These are phyloP conservation scores for Fusarium denticulatum DNA, from an alignment of 2,329 filamentous ascomycete species.

Conservation along the genomic window DNA sequence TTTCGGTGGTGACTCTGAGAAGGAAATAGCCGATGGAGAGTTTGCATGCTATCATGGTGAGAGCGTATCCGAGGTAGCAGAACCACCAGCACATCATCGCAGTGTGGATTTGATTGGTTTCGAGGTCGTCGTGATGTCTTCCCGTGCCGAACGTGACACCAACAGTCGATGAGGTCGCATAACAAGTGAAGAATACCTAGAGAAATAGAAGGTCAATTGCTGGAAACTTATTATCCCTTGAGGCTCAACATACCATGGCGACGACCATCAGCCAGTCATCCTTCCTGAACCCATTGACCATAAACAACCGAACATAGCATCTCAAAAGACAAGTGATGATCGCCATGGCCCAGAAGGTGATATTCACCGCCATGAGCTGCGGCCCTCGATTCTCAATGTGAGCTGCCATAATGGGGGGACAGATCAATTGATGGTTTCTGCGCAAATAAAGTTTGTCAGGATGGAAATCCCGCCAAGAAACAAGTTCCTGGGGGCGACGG, in stretches of 20 bases:
- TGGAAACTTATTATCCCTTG: neutral
- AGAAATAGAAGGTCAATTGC: constrained; percentile 23
- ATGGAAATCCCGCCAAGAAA: neutral
- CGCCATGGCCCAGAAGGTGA: constrained; percentile 41
- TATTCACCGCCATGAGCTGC: constrained; percentile 47
- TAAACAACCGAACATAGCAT: constrained; percentile 46
- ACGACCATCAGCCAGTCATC: constrained; percentile 52
- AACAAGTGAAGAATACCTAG: constrained; percentile 37
- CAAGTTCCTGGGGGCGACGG: neutral
- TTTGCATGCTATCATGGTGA: constrained; percentile 45
- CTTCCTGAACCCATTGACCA: constrained; percentile 49
- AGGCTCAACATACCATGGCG: constrained; percentile 40
- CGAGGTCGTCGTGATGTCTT: constrained; percentile 46
- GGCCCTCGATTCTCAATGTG: constrained; percentile 44
- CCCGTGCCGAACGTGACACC: constrained; percentile 51
- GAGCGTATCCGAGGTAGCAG: constrained; percentile 43
- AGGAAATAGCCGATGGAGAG: constrained; percentile 50
- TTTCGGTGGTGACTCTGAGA: constrained; percentile 43
- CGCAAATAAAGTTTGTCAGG: constrained; percentile 9
- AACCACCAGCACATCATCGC: constrained; percentile 49
- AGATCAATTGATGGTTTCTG: neutral
- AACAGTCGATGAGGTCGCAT: constrained; percentile 20
- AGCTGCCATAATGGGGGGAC: constrained; percentile 18
- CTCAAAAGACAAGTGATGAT: constrained; percentile 43
- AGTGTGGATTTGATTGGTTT: constrained; percentile 23